Evolutionary conservation across 2,329 filamentous ascomycete species (phyloP), one percentile per base, ranked within the genome.

Genomic region (Lizonia empirigonia): DNA sequence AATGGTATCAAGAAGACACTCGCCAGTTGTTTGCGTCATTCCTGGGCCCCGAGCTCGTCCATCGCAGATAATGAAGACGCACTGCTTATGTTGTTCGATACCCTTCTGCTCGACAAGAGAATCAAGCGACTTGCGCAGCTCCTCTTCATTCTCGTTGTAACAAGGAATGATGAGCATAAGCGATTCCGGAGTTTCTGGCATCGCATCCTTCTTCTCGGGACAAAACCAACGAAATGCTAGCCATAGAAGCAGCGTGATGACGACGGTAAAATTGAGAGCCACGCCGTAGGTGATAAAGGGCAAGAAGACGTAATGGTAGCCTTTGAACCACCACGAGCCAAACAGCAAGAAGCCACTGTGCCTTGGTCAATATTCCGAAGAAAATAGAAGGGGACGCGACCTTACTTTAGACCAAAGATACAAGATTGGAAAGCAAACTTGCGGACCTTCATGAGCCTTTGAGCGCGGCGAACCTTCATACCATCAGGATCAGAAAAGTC

Each of bases 1-100:
- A 6, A 81, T 78, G 36, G 80, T 76, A 35, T 81, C 69, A n/a
- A 76, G 68, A 3, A 80, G 74, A 44, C 79, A 78, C 1, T 76
- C 72, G 29, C 77, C 77, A 0, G 78, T 80, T 0, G 77, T 78
- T 67, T 80, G 79, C 1, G 68, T 68, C 76, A 78, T 79, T 2
- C 77, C 76, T 0, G 75, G 75, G 0, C 77, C 77, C 10, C 76
- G 74, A 3, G 76, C 77, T 24, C 77, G 75, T 7, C 78, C 78
- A 35, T 80, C 78, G 16, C 79, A 78, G 2, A 80, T 71, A 44
- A 80, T 76, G 55, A 80, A 73, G 29, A 80, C 78, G 23, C 74
- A 66, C 7, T 73, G 67, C 8, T 75, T 72, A 41, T 80, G 76
- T 2, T 71, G 53, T 0, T 72, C 70, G 19, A 80, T 75, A 2